Evolutionary conservation across 2,329 filamentous ascomycete genomes (phyloP).

Genomic region (Sarocladium brachiariae): DNA sequence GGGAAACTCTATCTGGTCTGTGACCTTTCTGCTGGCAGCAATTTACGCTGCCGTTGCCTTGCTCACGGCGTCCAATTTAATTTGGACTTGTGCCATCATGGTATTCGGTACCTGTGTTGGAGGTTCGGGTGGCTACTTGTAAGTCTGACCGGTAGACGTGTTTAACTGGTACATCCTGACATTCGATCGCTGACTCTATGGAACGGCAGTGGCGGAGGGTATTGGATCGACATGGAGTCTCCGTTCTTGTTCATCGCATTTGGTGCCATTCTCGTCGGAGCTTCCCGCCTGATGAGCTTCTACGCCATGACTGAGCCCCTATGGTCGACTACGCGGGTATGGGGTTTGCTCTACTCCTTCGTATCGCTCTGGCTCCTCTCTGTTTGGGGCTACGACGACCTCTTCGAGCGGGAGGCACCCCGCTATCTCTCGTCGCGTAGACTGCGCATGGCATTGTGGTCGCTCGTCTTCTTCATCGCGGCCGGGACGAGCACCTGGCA

Average conservation of each 20-base stretch:
- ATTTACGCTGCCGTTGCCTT: slow-evolving; percentile 2
- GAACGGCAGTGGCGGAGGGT: background rate
- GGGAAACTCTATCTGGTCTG: background rate
- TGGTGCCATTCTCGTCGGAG: background rate
- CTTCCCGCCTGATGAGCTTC: background rate
- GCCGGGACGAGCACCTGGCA: slow-evolving; percentile 7
- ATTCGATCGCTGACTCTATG: background rate
- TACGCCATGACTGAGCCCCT: slow-evolving; percentile 6
- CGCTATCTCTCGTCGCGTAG: background rate
- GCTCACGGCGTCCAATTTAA: slow-evolving; percentile 3
- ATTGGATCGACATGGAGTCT: slow-evolving; percentile 6
- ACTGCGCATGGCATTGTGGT: slow-evolving; percentile 5
- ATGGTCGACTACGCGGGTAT: slow-evolving; percentile 7
- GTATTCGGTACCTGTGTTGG: slow-evolving; percentile 1
- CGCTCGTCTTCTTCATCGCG: slow-evolving; percentile 6
- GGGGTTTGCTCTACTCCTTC: slow-evolving; percentile 9
- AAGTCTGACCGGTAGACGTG: no score
- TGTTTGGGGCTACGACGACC: slow-evolving; percentile 7
- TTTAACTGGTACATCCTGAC: background rate
- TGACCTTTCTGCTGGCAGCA: background rate
- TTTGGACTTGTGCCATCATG: slow-evolving; percentile 9
- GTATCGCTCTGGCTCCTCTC: slow-evolving; percentile 9
- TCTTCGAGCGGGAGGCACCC: background rate
- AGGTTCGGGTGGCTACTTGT: slow-evolving; percentile 7
- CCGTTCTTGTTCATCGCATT: slow-evolving; percentile 5